Evolutionary conservation across 169 alveolate species (phyloP), one percentile per base, ranked within the genome.

Genomic region (Plasmodium chabaudi): DNA sequence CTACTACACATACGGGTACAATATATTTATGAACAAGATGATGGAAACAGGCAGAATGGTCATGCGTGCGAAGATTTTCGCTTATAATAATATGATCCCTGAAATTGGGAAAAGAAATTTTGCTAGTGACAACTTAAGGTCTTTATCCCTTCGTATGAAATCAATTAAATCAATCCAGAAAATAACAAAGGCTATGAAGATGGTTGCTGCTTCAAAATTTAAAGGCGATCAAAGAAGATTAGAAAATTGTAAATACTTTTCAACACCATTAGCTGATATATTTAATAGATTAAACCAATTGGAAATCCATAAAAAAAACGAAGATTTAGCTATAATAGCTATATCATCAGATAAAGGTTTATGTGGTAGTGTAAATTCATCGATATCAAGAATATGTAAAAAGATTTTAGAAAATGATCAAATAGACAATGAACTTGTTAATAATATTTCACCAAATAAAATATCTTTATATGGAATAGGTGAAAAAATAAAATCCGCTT

Each of bases 141-240:
- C 95, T 27, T 94, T 95, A 49, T 93, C 96, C 64, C 94, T 92
- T 21, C 96, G 99, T 73, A 96, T 97, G 96, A 96, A 96, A 93
- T 96, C 99, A 2, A 98, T 97, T 70, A 95, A 93, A 68, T 95
- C 98, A 17, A 97, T 97, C 88, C 98, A 96, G 88, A 97, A 97
- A 97, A 93, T 93, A 46, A 93, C 95, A 23, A 96, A 96, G 89
- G 98, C 99, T 87, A 97, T 96, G 98, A 96, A 97, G 95, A 97
- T 97, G 99, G 98, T 97, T 91, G 99, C 99, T 21, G 98, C 99
- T n/a, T 94, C 99, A 15, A 97, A 97, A 74, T 96, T 97, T 92
- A 96, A 94, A 75, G 96, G 95, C 49, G 98, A 97, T 72, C 97
- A 96, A 59, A 88, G 94, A 49, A 88, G 97, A 17, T 74, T 95